Evolutionary conservation across 352 stramenopile genomes (phyloP).

Genomic region (Blastocystis sp.): DNA sequence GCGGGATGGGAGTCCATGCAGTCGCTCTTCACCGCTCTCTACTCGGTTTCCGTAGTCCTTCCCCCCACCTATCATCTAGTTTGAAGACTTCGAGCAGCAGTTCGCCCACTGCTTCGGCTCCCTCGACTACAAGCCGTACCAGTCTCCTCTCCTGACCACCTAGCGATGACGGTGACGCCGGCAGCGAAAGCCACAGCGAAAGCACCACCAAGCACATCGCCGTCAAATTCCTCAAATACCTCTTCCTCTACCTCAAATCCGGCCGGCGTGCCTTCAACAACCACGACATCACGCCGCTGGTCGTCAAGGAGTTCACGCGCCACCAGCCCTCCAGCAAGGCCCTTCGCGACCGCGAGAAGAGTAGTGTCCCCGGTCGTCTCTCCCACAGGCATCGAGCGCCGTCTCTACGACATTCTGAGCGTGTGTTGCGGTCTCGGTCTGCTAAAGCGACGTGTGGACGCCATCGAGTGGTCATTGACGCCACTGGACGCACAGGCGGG

Average conservation of each 20-base stretch:
- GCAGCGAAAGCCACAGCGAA: not conserved
- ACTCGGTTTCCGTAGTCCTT: not conserved
- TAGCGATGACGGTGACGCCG: too few species aligned
- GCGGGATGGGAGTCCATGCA: constrained; percentile 13
- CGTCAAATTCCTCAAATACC: constrained; percentile 52
- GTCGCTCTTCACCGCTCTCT: not conserved
- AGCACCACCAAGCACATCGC: constrained; percentile 46
- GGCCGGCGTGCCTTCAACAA: constrained; percentile 37
- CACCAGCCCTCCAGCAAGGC: not conserved
- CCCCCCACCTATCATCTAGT: not conserved
- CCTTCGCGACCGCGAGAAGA: constrained; percentile 1
- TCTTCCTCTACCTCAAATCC: constrained; percentile 46
- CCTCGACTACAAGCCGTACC: too few species aligned
- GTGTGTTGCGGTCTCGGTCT: constrained; percentile 27
- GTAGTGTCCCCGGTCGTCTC: not conserved
- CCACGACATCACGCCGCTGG: constrained; percentile 28
- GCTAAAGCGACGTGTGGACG: constrained; percentile 5
- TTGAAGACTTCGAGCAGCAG: constrained; percentile 10
- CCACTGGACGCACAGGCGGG: not conserved
- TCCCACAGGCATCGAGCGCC: constrained; percentile 1
- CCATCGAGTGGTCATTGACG: not conserved
- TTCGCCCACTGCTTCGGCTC: constrained; percentile 39
- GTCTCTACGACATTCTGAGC: constrained; percentile 47
- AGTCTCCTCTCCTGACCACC: too few species aligned
- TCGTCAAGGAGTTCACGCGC: not conserved